These are phyloP conservation scores for Naganishia randhawae DNA, from an alignment of 768 basidiomycete species.

Conservation along the genomic window DNA sequence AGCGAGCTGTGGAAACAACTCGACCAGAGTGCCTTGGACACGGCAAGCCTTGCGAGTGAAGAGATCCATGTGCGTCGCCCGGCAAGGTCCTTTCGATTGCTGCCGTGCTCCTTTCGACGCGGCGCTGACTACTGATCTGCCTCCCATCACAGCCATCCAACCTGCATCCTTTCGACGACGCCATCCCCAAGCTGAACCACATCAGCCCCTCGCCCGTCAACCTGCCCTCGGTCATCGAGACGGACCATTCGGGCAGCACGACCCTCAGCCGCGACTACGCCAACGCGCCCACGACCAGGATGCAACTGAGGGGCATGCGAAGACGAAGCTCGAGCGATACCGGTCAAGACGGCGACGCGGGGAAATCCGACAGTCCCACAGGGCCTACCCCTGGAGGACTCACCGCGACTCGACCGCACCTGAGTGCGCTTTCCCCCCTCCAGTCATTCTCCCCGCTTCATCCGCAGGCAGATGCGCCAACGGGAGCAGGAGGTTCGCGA, in stretches of 20 bases:
- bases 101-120: background rate
- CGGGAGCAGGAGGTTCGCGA: background rate
- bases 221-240: slow-evolving; percentile 14
- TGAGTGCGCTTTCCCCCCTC: slow-evolving; percentile 44
- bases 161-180: slow-evolving; percentile 11
- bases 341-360: slow-evolving; percentile 5
- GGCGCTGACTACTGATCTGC: background rate
- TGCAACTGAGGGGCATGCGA: slow-evolving; percentile 10
- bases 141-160: slow-evolving; percentile 4
- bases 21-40: slow-evolving; percentile 18
- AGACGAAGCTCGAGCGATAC: slow-evolving; percentile 8
- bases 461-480: slow-evolving; percentile 6
- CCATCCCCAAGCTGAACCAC: slow-evolving; percentile 13
- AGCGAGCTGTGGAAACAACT: slow-evolving; percentile 15
- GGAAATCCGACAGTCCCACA: background rate
- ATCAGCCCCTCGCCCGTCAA: slow-evolving; percentile 17
- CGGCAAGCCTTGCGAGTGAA: slow-evolving; percentile 12
- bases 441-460: slow-evolving; percentile 47
- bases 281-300: background rate
- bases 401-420: slow-evolving; percentile 29
- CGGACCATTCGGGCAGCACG: background rate
- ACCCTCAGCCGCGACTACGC: background rate
- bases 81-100: background rate
- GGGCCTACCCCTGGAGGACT: background rate
- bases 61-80: slow-evolving; percentile 6